phyloP scores from a whole-genome alignment of 257 asterid species.

The Avicennia marina region DNA sequence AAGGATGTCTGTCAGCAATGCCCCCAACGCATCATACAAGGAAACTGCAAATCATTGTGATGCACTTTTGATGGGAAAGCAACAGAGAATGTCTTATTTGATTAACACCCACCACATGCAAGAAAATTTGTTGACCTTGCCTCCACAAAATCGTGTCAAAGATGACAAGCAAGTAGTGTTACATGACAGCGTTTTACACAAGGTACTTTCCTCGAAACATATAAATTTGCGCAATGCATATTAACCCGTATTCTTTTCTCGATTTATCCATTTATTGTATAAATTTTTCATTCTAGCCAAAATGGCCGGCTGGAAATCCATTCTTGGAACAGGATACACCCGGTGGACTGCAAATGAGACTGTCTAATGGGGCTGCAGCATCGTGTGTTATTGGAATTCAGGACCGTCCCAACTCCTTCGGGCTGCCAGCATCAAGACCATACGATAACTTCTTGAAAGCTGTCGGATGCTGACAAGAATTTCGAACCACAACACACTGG shows the following conservation, averaged over 20 bases:
- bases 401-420: slow-evolving; percentile 39
- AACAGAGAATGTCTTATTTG: slow-evolving; percentile 71
- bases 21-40: slow-evolving; percentile 59
- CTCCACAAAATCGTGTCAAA: slow-evolving; percentile 38
- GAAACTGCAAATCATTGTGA: slow-evolving; percentile 83
- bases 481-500: background rate
- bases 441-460: slow-evolving; percentile 86
- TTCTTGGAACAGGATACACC: slow-evolving; percentile 32
- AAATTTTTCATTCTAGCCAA: too few relatives aligned
- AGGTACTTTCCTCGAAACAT: slow-evolving; percentile 20
- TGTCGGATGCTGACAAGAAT: slow-evolving; percentile 56
- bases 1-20: slow-evolving; percentile 61
- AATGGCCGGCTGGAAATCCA: too few relatives aligned
- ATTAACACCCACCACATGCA: slow-evolving; percentile 42
- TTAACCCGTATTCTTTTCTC: too few relatives aligned
- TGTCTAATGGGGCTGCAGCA: slow-evolving; percentile 1
- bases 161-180: too few relatives aligned
- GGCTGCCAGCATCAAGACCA: slow-evolving; percentile 73
- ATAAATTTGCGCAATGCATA: background rate
- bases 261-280: too few relatives aligned
- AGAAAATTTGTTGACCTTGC: slow-evolving; percentile 42
- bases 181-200: slow-evolving; percentile 14
- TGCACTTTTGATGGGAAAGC: slow-evolving; percentile 66
- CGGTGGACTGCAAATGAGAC: slow-evolving; percentile 27
- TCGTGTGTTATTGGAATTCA: slow-evolving; percentile 40